Conservation (phyloP, 495 filamentous ascomycete species). For the Aspergillus asperescens region DNA sequence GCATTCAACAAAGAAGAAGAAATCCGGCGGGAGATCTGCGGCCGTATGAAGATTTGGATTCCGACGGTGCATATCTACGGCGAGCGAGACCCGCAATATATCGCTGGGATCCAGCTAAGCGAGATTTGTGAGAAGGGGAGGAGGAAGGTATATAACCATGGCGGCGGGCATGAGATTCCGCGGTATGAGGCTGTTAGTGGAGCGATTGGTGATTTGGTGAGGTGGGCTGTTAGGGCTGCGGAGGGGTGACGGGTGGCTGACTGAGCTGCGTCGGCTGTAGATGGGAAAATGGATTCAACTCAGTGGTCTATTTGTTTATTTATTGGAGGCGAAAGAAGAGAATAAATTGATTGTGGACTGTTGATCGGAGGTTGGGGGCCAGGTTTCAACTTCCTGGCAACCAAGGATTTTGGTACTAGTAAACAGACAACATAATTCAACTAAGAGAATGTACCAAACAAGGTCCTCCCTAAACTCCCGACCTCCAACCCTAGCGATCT, state of each 20-base stretch:
- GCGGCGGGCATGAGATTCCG: slow-evolving; percentile 54
- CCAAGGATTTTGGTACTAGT: too few relatives aligned
- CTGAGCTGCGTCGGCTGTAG: not conserved
- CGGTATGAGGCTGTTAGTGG: slow-evolving; percentile 29
- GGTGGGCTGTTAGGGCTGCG: slow-evolving; percentile 29
- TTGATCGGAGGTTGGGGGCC: not conserved
- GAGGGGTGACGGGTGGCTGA: not conserved
- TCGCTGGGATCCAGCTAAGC: slow-evolving; percentile 50
- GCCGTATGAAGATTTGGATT: slow-evolving; percentile 45
- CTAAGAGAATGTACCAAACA: too few relatives aligned
- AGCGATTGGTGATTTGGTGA: slow-evolving; percentile 35
- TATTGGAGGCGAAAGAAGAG: too few relatives aligned
- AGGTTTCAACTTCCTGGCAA: too few relatives aligned
- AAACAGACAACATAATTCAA: too few relatives aligned
- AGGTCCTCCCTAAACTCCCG: too few relatives aligned
- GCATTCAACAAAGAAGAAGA: slow-evolving; percentile 49
- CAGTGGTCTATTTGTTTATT: too few relatives aligned
- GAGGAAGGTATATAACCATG: slow-evolving; percentile 48
- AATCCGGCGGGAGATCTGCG: slow-evolving; percentile 34
- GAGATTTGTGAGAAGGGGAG: slow-evolving; percentile 46
- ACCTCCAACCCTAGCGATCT: too few relatives aligned
- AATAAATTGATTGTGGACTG: not conserved
- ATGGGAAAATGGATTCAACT: too few relatives aligned
- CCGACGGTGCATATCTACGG: slow-evolving; percentile 62
- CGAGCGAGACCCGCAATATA: slow-evolving; percentile 51